These are phyloP conservation scores for Kwoniella bestiolae DNA, from an alignment of 768 basidiomycete genomes.

Conservation along the genomic window DNA sequence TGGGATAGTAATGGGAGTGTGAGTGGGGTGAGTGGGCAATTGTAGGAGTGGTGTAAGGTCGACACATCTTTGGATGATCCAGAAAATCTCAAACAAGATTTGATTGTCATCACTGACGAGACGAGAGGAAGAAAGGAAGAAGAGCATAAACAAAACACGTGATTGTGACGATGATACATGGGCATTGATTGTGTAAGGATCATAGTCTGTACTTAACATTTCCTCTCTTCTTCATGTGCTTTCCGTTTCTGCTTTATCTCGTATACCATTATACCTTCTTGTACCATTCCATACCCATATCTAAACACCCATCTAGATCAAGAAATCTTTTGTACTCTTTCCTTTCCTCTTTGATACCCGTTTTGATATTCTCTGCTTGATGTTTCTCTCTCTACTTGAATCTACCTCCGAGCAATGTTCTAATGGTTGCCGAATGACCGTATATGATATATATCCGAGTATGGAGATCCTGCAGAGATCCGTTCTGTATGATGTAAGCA, in stretches of 20 bases:
- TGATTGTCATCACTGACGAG: too few species aligned
- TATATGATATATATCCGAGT: neutral
- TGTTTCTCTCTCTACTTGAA: neutral
- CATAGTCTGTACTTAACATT: neutral
- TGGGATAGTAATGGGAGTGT: slow-evolving; percentile 6
- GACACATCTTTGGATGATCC: neutral
- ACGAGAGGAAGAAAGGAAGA: neutral
- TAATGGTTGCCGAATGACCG: neutral
- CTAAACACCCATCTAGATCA: neutral
- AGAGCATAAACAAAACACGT: neutral
- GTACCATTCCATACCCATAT: neutral
- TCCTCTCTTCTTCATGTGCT: too few species aligned
- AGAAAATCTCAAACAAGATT: too few species aligned
- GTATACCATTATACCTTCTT: neutral
- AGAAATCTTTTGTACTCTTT: neutral
- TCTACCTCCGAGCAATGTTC: neutral
- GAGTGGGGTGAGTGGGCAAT: neutral
- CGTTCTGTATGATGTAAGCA: too few species aligned
- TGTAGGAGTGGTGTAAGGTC: neutral
- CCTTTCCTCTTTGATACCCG: neutral
- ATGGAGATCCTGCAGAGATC: neutral
- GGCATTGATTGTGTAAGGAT: neutral
- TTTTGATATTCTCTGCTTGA: neutral
- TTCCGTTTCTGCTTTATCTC: too few species aligned
- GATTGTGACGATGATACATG: neutral